phyloP scores from a whole-genome alignment of 2,329 filamentous ascomycete genomes.

The Ophiosphaerella korrae region DNA sequence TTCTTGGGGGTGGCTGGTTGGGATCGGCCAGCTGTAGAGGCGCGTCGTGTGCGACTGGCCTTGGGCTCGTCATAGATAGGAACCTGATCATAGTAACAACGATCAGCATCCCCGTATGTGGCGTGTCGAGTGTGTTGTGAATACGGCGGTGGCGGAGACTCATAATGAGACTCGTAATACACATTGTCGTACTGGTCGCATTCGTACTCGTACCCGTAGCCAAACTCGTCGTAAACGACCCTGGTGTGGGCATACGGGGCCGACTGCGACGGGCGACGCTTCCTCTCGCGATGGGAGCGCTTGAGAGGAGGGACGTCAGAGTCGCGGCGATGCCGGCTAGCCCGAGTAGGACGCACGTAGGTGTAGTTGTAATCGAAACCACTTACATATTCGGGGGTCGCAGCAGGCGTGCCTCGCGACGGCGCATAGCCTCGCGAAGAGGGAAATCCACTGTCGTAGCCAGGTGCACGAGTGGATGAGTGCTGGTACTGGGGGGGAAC shows the following conservation, averaged over 20 bases:
- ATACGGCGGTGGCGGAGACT: slow-evolving; percentile 55
- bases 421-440: slow-evolving; percentile 51
- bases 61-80: slow-evolving; percentile 53
- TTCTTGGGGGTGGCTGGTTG: slow-evolving; percentile 48
- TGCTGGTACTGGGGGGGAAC: slow-evolving; percentile 53
- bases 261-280: slow-evolving; percentile 58
- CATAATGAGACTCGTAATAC: slow-evolving; percentile 50
- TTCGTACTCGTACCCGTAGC: slow-evolving; percentile 54
- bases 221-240: slow-evolving; percentile 60
- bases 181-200: slow-evolving; percentile 34
- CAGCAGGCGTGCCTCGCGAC: slow-evolving; percentile 55
- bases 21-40: slow-evolving; percentile 58
- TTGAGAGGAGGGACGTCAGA: slow-evolving; percentile 47
- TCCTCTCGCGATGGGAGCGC: slow-evolving; percentile 50
- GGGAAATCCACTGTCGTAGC: slow-evolving; percentile 49
- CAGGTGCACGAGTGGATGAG: slow-evolving; percentile 38
- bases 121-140: slow-evolving; percentile 58
- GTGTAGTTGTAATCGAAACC: slow-evolving; percentile 55
- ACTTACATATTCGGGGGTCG: slow-evolving; percentile 67
- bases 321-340: slow-evolving; percentile 47
- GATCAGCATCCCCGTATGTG: slow-evolving; percentile 63
- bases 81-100: slow-evolving; percentile 55
- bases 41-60: slow-evolving; percentile 58
- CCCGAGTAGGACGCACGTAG: slow-evolving; percentile 31
- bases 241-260: slow-evolving; percentile 61